A percentile compares a stretch with the other conserved stretches of the same genome.
phyloP scores from a whole-genome alignment of 805 yeast genomes.

The Ogataea trehalophila region DNA sequence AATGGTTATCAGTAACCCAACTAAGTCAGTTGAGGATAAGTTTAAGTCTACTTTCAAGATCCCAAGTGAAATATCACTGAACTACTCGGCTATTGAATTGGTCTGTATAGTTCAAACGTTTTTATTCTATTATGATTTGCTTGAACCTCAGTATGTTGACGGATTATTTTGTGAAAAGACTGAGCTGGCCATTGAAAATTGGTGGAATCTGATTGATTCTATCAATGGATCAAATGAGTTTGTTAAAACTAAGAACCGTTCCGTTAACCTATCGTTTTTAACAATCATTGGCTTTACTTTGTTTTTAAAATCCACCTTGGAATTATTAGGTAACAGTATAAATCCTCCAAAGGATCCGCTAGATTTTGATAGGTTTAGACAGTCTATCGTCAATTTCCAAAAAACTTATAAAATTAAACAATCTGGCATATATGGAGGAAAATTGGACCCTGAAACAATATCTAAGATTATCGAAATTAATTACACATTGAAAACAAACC shows the following conservation, averaged over 20 bases:
- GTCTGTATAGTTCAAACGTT: conserved; percentile 71
- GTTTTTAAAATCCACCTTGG: conserved; percentile 60
- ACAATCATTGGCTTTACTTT: conserved; percentile 76
- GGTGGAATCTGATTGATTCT: conserved; percentile 62
- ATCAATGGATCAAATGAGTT: conserved; percentile 30
- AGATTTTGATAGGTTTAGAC: conserved; percentile 64
- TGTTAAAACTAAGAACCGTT: conserved; percentile 17
- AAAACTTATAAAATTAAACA: conserved; percentile 31
- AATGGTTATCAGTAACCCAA: conserved; percentile 60
- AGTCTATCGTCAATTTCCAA: conserved; percentile 73
- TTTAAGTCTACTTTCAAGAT: conserved; percentile 71
- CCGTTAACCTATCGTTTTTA: conserved; percentile 50
- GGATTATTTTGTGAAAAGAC: conserved; percentile 82
- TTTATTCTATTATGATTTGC: conserved; percentile 69
- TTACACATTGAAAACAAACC: conserved; percentile 28
- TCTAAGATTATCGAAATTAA: conserved; percentile 19
- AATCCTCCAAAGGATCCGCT: conserved; percentile 81
- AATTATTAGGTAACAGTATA: conserved; percentile 47
- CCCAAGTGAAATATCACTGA: conserved; percentile 46
- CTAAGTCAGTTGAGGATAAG: conserved; percentile 77
- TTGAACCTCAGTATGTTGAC: conserved; percentile 69
- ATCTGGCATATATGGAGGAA: conserved; percentile 8
- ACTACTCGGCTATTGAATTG: conserved; percentile 68
- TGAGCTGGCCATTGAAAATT: conserved; percentile 58
- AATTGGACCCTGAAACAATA: conserved; percentile 22